Base-by-base conservation (phyloP, 176 grass and related monocot genomes). In the Miscanthus lutarioriparius region DNA sequence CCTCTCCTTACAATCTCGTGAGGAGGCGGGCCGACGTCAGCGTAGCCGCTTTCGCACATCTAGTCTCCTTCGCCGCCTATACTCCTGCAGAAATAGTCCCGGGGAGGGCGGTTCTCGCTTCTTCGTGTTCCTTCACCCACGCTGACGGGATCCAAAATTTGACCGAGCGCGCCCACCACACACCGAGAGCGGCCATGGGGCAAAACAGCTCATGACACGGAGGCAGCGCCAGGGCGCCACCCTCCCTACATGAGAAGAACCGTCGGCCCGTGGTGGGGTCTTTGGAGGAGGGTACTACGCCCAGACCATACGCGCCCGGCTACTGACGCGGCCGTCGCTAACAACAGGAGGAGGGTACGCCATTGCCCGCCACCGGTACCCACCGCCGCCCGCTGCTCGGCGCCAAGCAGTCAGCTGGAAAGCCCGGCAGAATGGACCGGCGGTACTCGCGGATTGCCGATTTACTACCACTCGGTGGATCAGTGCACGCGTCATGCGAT, bases 371-470 rank as follows among this genome's bases (percentile, higher is more conserved):
- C 67, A 19, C 72, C 32, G 32, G 35, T 74, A 91, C 68, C 78
- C 8, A n/a, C 80, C 67, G 28, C 68, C 30, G 37, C n/a, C 71
- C 8, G 14, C 67, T 63, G n/a, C 87, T 19, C 76, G 7, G 2
- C 76, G 51, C 35, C 70, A n/a, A n/a, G 76, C 74, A 54, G 2
- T n/a, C n/a, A n/a, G 65, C 45, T 25, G 25, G 39, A 4, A 81
- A 72, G 81, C 92, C 77, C 79, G 28, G 5, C 79, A 26, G 9
- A n/a, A 77, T 94, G 6, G 92, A 97, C 87, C 48, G 90, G 72
- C 80, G 92, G 22, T 97, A 89, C 87, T 94, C 83, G 44, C 88
- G 83, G 71, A 97, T 97, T 76, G 87, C 79, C 35, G 94, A 97
- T n/a, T 47, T 84, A 92, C 80, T 97, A 87, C 68, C 53, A 87